Evolutionary conservation across 768 basidiomycete species (phyloP).

Genomic region (Collybia sp.): DNA sequence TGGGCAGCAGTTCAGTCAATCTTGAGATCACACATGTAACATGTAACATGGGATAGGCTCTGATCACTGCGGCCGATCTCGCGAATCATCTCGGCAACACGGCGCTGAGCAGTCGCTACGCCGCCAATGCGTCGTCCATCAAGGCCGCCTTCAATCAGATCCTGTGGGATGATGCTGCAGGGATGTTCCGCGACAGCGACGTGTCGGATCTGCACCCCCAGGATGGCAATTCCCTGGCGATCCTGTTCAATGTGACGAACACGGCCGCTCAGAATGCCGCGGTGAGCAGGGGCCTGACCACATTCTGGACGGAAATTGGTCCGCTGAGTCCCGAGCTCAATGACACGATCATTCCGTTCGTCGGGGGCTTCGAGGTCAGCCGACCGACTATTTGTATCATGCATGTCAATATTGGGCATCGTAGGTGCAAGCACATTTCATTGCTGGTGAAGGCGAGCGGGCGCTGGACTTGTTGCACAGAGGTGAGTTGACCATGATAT

Average conservation of each 20-base stretch:
- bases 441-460: slow-evolving; percentile 36
- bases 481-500: slow-evolving; percentile 10
- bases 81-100: slow-evolving; percentile 22
- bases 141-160: slow-evolving; percentile 35
- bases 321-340: slow-evolving; percentile 44
- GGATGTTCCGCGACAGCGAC: slow-evolving; percentile 45
- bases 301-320: slow-evolving; percentile 45
- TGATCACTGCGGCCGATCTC: slow-evolving; percentile 30
- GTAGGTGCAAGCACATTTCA: slow-evolving; percentile 47
- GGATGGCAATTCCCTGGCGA: slow-evolving; percentile 45
- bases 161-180: slow-evolving; percentile 37
- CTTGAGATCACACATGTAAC: not conserved
- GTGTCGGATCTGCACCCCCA: slow-evolving; percentile 37
- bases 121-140: slow-evolving; percentile 29
- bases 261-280: slow-evolving; percentile 30
- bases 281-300: slow-evolving; percentile 37
- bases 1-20: slow-evolving; percentile 7
- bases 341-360: slow-evolving; percentile 47
- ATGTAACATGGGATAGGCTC: slow-evolving; percentile 16
- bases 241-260: slow-evolving; percentile 41
- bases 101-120: slow-evolving; percentile 18
- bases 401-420: not conserved
- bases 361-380: slow-evolving; percentile 44
- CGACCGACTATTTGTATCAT: not conserved
- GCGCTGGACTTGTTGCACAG: slow-evolving; percentile 41